Base-by-base conservation (phyloP, 306 rosid genomes). In the Sindora glabra region DNA sequence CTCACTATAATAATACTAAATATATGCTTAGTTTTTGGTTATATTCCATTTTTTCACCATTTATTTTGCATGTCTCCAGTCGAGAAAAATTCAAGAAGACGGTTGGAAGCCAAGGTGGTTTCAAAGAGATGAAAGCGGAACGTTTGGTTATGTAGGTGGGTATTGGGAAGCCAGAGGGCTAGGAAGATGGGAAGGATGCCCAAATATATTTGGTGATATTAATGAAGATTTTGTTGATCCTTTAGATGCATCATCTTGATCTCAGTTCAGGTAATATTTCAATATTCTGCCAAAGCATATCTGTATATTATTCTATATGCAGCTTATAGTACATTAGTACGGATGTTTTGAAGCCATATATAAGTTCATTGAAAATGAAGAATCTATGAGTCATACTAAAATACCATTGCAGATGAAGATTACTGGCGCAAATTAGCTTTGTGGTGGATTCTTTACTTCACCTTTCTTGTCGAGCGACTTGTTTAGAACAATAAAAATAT, bases 31-130 rank as follows among this genome's bases (percentile, higher is more conserved):
- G n/a, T n/a, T n/a, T n/a, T n/a, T n/a, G n/a, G n/a, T n/a, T n/a
- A n/a, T n/a, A n/a, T n/a, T n/a, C n/a, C n/a, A n/a, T n/a, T n/a
- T n/a, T n/a, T n/a, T n/a, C n/a, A n/a, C n/a, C n/a, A n/a, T n/a
- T n/a, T n/a, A n/a, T n/a, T n/a, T n/a, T n/a, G n/a, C n/a, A n/a
- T n/a, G n/a, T n/a, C n/a, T n/a, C n/a, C 79, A 92, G 99, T 86
- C 99, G 3, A 81, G 95, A 72, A 92, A 89, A 79, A 49, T 92
- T 48, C 99, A 92, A 92, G 99, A 89, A 69, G 84, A 63, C 75
- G 99, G 99, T 25, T 92, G 99, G 99, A 77, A 80, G 51, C 96
- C 99, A 48, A 83, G 65, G 59, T 92, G 99, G 99, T 92, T 92
- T 46, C 67, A 76, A 47, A 78, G 72, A 73, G 89, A 80, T 16